phyloP scores from a whole-genome alignment of 2,329 filamentous ascomycete genomes.

The Colletotrichum incanum region DNA sequence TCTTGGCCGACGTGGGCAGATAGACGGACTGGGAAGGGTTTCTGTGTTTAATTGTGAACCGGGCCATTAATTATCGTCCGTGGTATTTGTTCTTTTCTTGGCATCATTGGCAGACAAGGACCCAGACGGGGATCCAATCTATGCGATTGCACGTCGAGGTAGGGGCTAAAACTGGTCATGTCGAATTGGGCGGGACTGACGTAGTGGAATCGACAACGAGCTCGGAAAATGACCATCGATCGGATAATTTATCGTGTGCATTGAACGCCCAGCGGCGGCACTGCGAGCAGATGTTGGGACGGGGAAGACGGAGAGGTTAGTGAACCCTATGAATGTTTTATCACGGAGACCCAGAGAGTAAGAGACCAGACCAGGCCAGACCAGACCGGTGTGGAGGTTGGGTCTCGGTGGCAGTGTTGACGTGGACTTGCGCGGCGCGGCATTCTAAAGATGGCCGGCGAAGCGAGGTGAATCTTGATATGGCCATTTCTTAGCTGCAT shows the following conservation, averaged over 20 bases:
- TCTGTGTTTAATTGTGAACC: slow-evolving; percentile 11
- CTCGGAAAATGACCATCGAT: slow-evolving; percentile 13
- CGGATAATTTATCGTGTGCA: slow-evolving; percentile 13
- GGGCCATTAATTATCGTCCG: slow-evolving; percentile 5
- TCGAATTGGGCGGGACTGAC: slow-evolving; percentile 20
- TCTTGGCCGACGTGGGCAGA: neutral
- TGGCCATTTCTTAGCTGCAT: slow-evolving; percentile 33
- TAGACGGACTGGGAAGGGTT: neutral
- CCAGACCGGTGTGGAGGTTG: slow-evolving; percentile 20
- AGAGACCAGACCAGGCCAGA: slow-evolving; percentile 1
- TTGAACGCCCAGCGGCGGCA: neutral
- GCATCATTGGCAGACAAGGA: slow-evolving; percentile 8
- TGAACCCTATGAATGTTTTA: neutral
- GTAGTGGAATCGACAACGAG: slow-evolving; percentile 26
- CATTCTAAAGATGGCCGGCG: slow-evolving; percentile 30
- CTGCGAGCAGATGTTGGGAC: neutral
- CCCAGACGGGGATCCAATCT: slow-evolving; percentile 18
- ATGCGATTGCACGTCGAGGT: slow-evolving; percentile 26
- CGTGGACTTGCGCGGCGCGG: slow-evolving; percentile 24
- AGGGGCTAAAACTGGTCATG: slow-evolving; percentile 21
- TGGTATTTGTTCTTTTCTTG: slow-evolving; percentile 25
- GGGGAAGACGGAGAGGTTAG: neutral
- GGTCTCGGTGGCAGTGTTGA: slow-evolving; percentile 38
- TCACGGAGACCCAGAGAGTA: neutral
- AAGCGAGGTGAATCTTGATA: slow-evolving; percentile 38